These are phyloP conservation scores for Eimeria sp. DNA, from an alignment of 169 alveolate genomes.

Conservation along the genomic window DNA sequence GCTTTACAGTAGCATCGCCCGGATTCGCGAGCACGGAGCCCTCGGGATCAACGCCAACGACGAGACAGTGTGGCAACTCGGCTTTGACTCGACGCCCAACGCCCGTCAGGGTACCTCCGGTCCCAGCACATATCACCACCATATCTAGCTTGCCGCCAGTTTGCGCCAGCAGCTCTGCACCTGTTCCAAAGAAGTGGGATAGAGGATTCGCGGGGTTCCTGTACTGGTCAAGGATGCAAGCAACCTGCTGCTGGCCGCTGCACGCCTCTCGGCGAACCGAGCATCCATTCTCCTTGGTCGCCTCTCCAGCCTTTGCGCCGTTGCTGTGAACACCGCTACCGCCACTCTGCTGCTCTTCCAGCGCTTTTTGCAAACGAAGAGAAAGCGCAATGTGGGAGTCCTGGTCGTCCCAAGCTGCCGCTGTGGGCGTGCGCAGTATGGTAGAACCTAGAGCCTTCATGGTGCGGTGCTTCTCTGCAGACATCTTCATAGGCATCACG, in stretches of 20 bases:
- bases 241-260: background rate
- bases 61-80: conserved; percentile 87
- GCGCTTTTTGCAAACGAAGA: conserved; percentile 85
- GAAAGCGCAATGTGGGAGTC: conserved; percentile 94
- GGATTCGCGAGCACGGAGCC: conserved; percentile 87
- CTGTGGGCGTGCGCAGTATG: conserved; percentile 95
- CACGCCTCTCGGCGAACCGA: background rate
- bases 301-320: background rate
- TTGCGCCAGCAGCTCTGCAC: conserved; percentile 94
- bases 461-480: conserved; percentile 92
- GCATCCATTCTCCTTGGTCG: background rate
- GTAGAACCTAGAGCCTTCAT: conserved; percentile 95
- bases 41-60: conserved; percentile 96
- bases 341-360: conserved; percentile 85
- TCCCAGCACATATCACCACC: conserved; percentile 91
- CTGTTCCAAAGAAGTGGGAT: conserved; percentile 97
- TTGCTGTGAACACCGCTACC: no score
- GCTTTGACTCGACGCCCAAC: conserved; percentile 94
- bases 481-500: conserved; percentile 96
- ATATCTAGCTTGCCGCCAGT: conserved; percentile 94
- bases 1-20: background rate
- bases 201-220: conserved; percentile 94
- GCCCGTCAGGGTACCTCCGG: conserved; percentile 98
- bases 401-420: conserved; percentile 93
- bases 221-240: conserved; percentile 93